These are phyloP conservation scores for Penicillium canariense DNA, from an alignment of 495 filamentous ascomycete genomes.

Conservation along the genomic window DNA sequence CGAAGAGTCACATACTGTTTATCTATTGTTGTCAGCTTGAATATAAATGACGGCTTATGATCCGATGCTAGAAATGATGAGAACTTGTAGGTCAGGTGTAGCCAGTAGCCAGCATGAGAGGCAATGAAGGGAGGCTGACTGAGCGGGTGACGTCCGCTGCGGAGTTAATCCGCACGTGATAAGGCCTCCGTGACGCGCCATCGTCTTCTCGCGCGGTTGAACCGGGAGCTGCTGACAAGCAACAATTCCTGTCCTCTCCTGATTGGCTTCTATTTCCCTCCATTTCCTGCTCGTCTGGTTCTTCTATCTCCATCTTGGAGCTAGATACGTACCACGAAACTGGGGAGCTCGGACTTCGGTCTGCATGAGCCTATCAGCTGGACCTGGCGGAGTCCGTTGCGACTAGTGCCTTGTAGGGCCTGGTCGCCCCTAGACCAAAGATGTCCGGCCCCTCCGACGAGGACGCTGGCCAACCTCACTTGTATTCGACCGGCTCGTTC, in stretches of 20 bases:
- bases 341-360: slow-evolving; percentile 17
- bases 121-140: background rate
- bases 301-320: background rate
- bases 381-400: slow-evolving; percentile 25
- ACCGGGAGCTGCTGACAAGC: background rate
- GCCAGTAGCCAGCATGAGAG: too few species aligned
- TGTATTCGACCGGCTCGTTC: slow-evolving; percentile 50
- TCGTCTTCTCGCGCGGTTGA: background rate
- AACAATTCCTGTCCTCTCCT: background rate
- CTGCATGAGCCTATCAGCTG: slow-evolving; percentile 38
- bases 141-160: slow-evolving; percentile 2
- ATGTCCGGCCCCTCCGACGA: slow-evolving; percentile 30
- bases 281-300: background rate
- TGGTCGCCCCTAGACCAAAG: slow-evolving; percentile 22
- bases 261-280: background rate
- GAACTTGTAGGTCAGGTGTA: too few species aligned
- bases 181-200: slow-evolving; percentile 10
- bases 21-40: background rate
- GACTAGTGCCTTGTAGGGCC: slow-evolving; percentile 25
- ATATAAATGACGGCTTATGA: background rate
- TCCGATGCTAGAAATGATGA: background rate
- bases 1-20: background rate
- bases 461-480: slow-evolving; percentile 33
- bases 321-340: background rate
- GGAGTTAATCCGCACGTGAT: slow-evolving; percentile 13